Evolutionary conservation across 768 basidiomycete species (phyloP).

Genomic region (Leccinellum rugosiceps): DNA sequence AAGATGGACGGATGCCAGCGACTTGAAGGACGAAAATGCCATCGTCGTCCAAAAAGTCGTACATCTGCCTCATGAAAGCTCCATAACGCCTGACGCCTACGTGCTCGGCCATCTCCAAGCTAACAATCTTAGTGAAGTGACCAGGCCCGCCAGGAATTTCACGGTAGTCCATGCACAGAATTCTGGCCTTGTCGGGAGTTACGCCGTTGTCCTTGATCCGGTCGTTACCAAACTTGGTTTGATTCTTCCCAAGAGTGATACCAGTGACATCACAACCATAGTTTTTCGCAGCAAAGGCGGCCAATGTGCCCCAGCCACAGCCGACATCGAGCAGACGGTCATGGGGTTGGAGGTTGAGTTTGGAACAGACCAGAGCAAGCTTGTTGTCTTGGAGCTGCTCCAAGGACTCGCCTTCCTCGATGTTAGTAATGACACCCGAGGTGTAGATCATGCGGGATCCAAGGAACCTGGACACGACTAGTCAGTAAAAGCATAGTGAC

Average conservation of each 20-base stretch:
- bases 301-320: slow-evolving; percentile 96
- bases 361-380: slow-evolving; percentile 90
- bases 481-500: background rate
- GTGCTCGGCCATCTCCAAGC: slow-evolving; percentile 99
- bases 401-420: slow-evolving; percentile 72
- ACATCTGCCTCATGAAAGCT: slow-evolving; percentile 86
- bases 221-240: slow-evolving; percentile 89
- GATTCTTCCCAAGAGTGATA: slow-evolving; percentile 88
- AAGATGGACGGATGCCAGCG: slow-evolving; percentile 91
- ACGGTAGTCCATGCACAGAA: slow-evolving; percentile 90
- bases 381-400: slow-evolving; percentile 99
- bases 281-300: slow-evolving; percentile 95
- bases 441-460: slow-evolving; percentile 98
- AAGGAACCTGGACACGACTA: slow-evolving; percentile 61
- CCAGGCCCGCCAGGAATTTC: slow-evolving; percentile 77
- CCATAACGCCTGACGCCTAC: slow-evolving; percentile 93
- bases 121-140: slow-evolving; percentile 91
- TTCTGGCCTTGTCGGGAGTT: slow-evolving; percentile 70
- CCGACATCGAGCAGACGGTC: slow-evolving; percentile 86
- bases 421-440: slow-evolving; percentile 78
- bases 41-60: slow-evolving; percentile 90
- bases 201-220: slow-evolving; percentile 81
- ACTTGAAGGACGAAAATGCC: slow-evolving; percentile 96
- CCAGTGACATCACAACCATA: slow-evolving; percentile 96
- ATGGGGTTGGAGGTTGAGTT: slow-evolving; percentile 81